Conservation (phyloP, 371 early-diverging fungal species). For the Saksenaea oblongispora region DNA sequence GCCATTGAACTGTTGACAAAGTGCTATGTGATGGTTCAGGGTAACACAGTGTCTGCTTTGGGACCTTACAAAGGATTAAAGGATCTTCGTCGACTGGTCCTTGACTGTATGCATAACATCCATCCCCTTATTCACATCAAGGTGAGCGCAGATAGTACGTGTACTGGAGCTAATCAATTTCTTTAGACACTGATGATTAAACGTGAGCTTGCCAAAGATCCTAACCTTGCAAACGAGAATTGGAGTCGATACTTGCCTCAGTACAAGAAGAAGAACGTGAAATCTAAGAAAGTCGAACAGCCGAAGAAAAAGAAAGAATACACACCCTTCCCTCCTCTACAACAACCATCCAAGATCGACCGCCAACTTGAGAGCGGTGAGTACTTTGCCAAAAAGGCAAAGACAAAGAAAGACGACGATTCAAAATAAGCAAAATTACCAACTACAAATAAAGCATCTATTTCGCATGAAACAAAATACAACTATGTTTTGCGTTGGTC, state of each 20-base stretch:
- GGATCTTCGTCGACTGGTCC: constrained; percentile 87
- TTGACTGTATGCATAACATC: constrained; percentile 98
- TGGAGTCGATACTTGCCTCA: constrained; percentile 99
- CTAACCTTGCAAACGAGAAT: constrained; percentile 89
- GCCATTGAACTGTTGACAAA: constrained; percentile 97
- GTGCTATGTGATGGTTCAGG: constrained; percentile 97
- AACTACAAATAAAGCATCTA: background rate
- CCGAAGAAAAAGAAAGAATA: constrained; percentile 24
- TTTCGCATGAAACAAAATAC: background rate
- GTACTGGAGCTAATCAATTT: background rate
- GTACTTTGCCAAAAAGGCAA: constrained; percentile 74
- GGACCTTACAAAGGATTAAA: constrained; percentile 93
- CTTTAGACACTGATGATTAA: constrained; percentile 95
- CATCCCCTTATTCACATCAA: constrained; percentile 99
- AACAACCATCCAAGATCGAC: constrained; percentile 88
- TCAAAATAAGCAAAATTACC: background rate
- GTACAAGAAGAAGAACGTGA: constrained; percentile 68
- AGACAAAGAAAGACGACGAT: constrained; percentile 9
- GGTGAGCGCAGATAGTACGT: constrained; percentile 33
- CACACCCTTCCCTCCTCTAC: constrained; percentile 50
- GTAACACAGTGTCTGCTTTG: constrained; percentile 96
- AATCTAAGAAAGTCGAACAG: constrained; percentile 13
- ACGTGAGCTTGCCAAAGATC: constrained; percentile 97
- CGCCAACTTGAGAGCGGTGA: constrained; percentile 94
- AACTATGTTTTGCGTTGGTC: background rate